phyloP scores from a whole-genome alignment of 495 filamentous ascomycete genomes.

The Penicillium malachiteum region DNA sequence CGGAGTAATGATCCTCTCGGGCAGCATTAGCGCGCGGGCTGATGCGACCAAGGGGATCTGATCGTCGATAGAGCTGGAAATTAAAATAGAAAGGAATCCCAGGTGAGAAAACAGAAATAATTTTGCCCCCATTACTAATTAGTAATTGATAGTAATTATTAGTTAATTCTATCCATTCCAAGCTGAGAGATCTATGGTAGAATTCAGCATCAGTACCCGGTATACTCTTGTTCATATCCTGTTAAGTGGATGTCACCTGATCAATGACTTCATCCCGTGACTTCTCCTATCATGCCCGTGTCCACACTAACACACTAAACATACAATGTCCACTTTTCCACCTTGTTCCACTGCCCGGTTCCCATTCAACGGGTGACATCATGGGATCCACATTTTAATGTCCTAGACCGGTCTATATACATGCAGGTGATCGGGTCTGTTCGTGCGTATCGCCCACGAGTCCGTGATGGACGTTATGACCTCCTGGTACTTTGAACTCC shows the following conservation, averaged over 20 bases:
- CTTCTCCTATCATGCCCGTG: conserved; percentile 19
- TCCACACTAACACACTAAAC: neutral
- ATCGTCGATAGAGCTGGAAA: conserved; percentile 9
- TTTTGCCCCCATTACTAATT: too few species aligned
- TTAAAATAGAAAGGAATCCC: too few species aligned
- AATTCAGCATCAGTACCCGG: too few species aligned
- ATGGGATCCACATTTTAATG: conserved; percentile 20
- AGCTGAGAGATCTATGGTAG: too few species aligned
- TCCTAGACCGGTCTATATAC: conserved; percentile 35
- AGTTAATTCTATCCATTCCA: too few species aligned
- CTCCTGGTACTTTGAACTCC: too few species aligned
- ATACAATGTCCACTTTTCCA: neutral
- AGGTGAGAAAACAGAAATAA: too few species aligned
- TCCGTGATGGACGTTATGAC: too few species aligned
- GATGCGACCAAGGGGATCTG: conserved; percentile 26
- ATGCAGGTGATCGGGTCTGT: conserved; percentile 19
- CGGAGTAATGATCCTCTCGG: conserved; percentile 27
- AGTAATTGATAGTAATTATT: too few species aligned
- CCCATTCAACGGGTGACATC: conserved; percentile 22
- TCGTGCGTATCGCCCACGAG: neutral
- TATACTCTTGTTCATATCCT: too few species aligned
- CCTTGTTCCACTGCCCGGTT: conserved; percentile 8
- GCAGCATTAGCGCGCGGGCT: conserved; percentile 20
- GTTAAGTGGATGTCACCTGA: too few species aligned
- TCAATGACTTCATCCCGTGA: conserved; percentile 15